Evolutionary conservation across 768 basidiomycete species (phyloP).

Genomic region (Xerocomus potaroensis): DNA sequence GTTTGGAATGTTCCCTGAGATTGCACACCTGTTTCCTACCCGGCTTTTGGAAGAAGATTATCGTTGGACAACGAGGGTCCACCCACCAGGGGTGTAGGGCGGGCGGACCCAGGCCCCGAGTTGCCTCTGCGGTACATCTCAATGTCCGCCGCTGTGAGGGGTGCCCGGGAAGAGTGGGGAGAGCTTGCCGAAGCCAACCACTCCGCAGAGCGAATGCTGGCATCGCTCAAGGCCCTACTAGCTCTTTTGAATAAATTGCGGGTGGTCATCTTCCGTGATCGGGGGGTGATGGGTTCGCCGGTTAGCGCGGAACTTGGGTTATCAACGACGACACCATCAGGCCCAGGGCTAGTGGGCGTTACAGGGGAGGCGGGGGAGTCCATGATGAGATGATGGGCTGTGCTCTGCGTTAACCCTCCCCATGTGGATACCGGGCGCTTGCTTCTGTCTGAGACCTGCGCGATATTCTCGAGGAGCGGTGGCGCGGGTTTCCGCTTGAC

Average conservation of each 20-base stretch:
- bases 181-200: constrained; percentile 26
- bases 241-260: constrained; percentile 17
- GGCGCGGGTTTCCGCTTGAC: constrained; percentile 31
- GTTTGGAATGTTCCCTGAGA: neutral
- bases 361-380: constrained; percentile 6
- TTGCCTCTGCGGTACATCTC: constrained; percentile 26
- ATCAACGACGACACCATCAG: neutral
- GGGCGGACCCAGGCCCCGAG: constrained; percentile 4
- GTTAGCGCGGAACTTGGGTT: neutral
- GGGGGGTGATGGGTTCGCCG: constrained; percentile 7
- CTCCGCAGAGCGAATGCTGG: constrained; percentile 30
- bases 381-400: neutral
- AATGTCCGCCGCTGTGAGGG: constrained; percentile 20
- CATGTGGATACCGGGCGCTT: constrained; percentile 17
- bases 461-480: constrained; percentile 20
- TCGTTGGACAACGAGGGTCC: neutral
- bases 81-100: neutral
- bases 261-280: constrained; percentile 11
- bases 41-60: no score
- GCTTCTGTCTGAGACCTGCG: constrained; percentile 2
- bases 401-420: constrained; percentile 19
- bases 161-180: constrained; percentile 4
- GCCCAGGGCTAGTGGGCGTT: constrained; percentile 8
- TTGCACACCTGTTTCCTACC: constrained; percentile 8
- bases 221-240: constrained; percentile 23